Conservation (phyloP, 768 basidiomycete species). For the Aureoboletus auriporus region DNA sequence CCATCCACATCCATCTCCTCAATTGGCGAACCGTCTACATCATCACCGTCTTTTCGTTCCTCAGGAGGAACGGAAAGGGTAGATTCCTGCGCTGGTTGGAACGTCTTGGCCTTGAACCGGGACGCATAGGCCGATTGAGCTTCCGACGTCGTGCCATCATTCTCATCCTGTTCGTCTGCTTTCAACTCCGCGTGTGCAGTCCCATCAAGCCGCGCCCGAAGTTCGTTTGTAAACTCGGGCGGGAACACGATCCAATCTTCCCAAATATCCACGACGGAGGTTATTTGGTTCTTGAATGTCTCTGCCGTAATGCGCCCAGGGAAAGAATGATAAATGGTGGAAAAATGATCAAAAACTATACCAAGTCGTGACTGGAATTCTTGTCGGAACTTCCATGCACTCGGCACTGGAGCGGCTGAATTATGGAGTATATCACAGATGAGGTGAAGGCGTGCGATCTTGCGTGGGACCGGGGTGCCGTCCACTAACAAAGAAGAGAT, state of each 20-base stretch:
- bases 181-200: constrained; percentile 28
- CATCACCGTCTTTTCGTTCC: constrained; percentile 39
- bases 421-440: constrained; percentile 99
- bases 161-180: constrained; percentile 24
- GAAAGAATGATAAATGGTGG: constrained; percentile 91
- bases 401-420: constrained; percentile 88
- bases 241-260: constrained; percentile 98
- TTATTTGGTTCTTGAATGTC: constrained; percentile 91
- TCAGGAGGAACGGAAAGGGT: constrained; percentile 20
- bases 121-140: constrained; percentile 40
- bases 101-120: constrained; percentile 75
- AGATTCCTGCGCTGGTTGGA: constrained; percentile 60
- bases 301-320: constrained; percentile 96
- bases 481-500: constrained; percentile 85
- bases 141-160: constrained; percentile 15
- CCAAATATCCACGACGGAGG: constrained; percentile 89
- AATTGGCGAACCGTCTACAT: constrained; percentile 51
- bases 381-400: constrained; percentile 96
- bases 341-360: constrained; percentile 94
- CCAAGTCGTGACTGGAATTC: constrained; percentile 90
- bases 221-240: constrained; percentile 74
- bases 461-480: constrained; percentile 94
- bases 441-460: constrained; percentile 90
- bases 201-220: constrained; percentile 75
- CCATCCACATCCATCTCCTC: constrained; percentile 52